Conservation (phyloP, 208 protist genomes). For the Wallacemonas sp. region DNA sequence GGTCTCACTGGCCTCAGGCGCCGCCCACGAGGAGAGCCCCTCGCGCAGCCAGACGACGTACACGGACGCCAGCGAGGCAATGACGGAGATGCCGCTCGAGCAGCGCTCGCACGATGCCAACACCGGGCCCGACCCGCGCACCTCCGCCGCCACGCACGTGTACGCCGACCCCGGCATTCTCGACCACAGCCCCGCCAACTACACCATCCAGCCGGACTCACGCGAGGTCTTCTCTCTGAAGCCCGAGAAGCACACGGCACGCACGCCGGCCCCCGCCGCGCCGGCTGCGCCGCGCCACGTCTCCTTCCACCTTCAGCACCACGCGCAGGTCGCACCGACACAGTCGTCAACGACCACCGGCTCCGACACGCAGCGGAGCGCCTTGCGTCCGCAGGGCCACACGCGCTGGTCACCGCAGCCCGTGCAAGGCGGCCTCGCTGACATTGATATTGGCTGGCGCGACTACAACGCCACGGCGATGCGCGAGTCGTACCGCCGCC, state of each 20-base stretch:
- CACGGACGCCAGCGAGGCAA: no score
- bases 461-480: conserved; percentile 56
- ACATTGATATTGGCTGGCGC: conserved; percentile 74
- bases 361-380: not conserved
- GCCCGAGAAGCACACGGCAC: no score
- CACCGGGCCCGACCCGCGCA: not conserved
- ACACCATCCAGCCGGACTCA: conserved; percentile 35
- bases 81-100: no score
- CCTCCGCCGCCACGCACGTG: conserved; percentile 26
- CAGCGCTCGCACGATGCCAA: not conserved
- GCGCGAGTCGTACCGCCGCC: conserved; percentile 11
- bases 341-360: no score
- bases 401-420: conserved; percentile 14
- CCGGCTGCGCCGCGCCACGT: not conserved
- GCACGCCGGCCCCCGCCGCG: no score
- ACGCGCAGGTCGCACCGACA: not conserved
- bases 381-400: conserved; percentile 9
- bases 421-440: conserved; percentile 25
- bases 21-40: no score
- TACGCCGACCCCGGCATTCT: conserved; percentile 43
- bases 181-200: conserved; percentile 60
- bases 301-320: conserved; percentile 2
- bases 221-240: no score
- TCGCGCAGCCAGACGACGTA: no score
- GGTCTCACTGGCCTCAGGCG: not conserved